A percentile compares a stretch with the other conserved stretches of the same genome.
These are phyloP conservation scores for Houttuynia cordata DNA, from an alignment of 164 flowering plant species.

Conservation along the genomic window DNA sequence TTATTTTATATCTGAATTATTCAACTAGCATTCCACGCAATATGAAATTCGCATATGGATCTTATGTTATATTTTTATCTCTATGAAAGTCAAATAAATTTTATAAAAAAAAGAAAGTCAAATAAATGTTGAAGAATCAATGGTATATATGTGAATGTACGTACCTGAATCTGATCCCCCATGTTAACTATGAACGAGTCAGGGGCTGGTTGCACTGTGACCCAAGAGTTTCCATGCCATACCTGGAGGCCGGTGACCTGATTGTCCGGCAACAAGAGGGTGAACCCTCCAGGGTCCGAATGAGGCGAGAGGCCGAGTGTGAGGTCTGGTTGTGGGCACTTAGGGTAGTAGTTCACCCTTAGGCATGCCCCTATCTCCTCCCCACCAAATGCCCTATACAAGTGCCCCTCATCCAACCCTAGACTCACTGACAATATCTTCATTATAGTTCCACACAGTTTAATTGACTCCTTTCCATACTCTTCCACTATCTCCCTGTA, in stretches of 20 bases:
- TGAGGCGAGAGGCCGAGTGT: slow-evolving; percentile 69
- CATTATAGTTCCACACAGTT: slow-evolving; percentile 36
- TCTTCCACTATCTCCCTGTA: slow-evolving; percentile 41
- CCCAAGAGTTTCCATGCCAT: slow-evolving; percentile 37
- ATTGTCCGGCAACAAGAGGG: slow-evolving; percentile 54
- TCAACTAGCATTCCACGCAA: no score
- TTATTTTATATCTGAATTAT: no score
- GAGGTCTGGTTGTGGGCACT: slow-evolving; percentile 82
- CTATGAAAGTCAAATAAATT: no score
- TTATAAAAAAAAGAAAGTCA: no score
- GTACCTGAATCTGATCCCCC: slow-evolving; percentile 74
- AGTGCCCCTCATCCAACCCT: slow-evolving; percentile 40
- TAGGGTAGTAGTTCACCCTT: slow-evolving; percentile 67
- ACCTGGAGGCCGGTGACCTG: slow-evolving; percentile 66
- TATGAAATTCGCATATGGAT: no score
- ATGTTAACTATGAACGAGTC: slow-evolving; percentile 61
- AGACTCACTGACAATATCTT: slow-evolving; percentile 44
- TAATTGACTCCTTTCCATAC: slow-evolving; percentile 32
- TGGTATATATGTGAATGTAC: not conserved
- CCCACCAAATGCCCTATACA: slow-evolving; percentile 48
- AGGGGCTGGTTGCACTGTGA: slow-evolving; percentile 44
- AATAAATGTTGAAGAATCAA: no score
- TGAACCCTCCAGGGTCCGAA: slow-evolving; percentile 79
- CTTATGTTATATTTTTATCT: no score
- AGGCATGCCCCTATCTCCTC: slow-evolving; percentile 50